Evolutionary conservation across 2,329 filamentous ascomycete species (phyloP).

Genomic region (Alternaria postmessia): DNA sequence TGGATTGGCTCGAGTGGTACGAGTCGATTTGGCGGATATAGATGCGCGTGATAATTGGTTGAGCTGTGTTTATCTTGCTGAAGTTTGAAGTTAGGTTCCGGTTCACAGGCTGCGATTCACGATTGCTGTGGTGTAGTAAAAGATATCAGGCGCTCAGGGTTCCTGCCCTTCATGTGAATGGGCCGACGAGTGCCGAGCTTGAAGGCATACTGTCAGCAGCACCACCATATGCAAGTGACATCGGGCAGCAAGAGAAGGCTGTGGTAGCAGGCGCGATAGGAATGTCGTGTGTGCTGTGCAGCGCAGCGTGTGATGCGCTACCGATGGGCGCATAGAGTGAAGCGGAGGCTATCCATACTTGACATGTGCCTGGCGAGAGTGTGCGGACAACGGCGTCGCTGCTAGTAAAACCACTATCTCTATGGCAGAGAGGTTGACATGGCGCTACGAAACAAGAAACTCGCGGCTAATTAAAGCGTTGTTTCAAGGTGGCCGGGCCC

Average conservation of each 20-base stretch:
- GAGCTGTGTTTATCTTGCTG: neutral
- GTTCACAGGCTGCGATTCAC: neutral
- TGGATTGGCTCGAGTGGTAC: conserved; percentile 4
- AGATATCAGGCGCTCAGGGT: neutral
- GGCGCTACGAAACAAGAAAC: neutral
- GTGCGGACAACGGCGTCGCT: neutral
- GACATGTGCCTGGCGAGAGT: conserved; percentile 2
- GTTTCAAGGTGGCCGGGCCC: conserved; percentile 15
- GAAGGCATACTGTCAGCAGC: neutral
- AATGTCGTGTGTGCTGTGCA: neutral
- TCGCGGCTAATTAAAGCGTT: conserved; percentile 12
- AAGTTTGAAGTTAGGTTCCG: neutral
- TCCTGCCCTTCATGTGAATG: conserved; percentile 11
- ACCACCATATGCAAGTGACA: neutral
- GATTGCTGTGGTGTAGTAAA: conserved; percentile 1
- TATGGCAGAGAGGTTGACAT: neutral
- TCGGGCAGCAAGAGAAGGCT: neutral
- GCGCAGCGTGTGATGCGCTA: neutral
- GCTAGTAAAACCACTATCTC: neutral
- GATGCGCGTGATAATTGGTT: neutral
- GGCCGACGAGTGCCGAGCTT: conserved; percentile 13
- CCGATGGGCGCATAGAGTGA: neutral
- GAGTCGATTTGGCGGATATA: neutral
- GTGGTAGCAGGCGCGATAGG: neutral
- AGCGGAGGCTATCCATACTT: neutral